Base-by-base conservation (phyloP, 768 basidiomycete genomes). In the Cubamyces lactineus region DNA sequence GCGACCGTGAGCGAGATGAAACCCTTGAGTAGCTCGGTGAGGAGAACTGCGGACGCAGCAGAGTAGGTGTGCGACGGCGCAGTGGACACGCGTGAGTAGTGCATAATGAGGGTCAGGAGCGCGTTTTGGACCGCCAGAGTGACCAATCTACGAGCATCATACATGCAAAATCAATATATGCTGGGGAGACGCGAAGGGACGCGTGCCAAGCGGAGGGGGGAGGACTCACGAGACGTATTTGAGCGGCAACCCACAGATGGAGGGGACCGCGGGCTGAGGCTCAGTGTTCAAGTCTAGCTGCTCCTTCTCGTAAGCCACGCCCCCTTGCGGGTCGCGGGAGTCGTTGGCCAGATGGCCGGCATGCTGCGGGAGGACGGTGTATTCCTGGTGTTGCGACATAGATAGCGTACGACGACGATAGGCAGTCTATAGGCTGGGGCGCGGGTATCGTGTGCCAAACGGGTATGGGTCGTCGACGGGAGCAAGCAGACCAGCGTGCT, bases 41-140 rank as follows among this genome's bases (percentile, higher is more conserved):
- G 83, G 39, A 98, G 83, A 28, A 98, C 96, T 51, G 96, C 96
- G 6, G 92, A 86, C 13, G 94, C 93, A n/a, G 96, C 91, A 39
- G 92, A 96, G 75, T 98, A 98, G 2, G 87, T 81, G 57, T 83
- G 81, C 56, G 87, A 86, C 0, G 91, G 84, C 2, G 91, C 80
- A 17, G 86, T 84, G 11, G 91, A 88, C 54, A 92, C 88, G 65
- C 95, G 87, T 41, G 96, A 97, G 76, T 96, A 92, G 79, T 97
- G 95, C 92, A 98, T 96, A 73, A 98, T 89, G 74, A 98, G 85
- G 38, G 94, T 91, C 58, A 98, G 73, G 58, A 86, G 78, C 21
- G 94, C 94, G 77, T 98, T 98, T 78, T 98, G 96, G 53, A 94
- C 84, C 52, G 93, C 93, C 72, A 95, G 82, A n/a, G 88, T 90